Conservation (phyloP, 305 asterid species). For the Fraxinus albicans region DNA sequence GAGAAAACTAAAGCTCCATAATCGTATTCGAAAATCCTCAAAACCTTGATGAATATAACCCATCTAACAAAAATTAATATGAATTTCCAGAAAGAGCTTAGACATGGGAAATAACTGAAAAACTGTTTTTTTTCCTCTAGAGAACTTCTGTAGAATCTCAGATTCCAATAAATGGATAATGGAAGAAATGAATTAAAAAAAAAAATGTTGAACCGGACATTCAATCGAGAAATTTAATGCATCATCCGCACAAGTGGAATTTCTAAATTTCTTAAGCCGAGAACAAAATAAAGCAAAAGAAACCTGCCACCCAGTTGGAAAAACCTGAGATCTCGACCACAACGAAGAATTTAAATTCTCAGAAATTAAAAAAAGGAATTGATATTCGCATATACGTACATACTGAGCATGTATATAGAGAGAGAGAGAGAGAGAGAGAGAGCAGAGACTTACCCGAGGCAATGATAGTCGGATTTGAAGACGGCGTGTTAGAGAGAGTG, state of each 20-base stretch:
- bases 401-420: not conserved
- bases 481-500: too few species aligned
- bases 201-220: not conserved
- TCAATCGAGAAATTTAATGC: conserved; percentile 2
- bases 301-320: not conserved
- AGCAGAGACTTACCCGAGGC: too few species aligned
- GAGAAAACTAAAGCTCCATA: not conserved
- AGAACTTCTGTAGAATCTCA: conserved; percentile 8
- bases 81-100: conserved; percentile 26
- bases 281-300: conserved; percentile 18
- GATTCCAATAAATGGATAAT: conserved; percentile 11
- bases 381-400: conserved; percentile 1
- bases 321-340: conserved; percentile 44
- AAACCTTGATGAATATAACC: conserved; percentile 3
- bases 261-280: not conserved
- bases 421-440: not conserved
- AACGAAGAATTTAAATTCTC: conserved; percentile 1
- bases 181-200: not conserved
- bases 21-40: conserved; percentile 8
- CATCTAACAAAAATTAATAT: not conserved
- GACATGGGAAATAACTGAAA: not conserved
- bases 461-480: too few species aligned
- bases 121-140: not conserved
- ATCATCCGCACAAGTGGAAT: not conserved
- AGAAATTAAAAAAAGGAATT: not conserved